These are phyloP conservation scores for Puccinia hordei DNA, from an alignment of 1,284 basidiomycete species.

Conservation along the genomic window DNA sequence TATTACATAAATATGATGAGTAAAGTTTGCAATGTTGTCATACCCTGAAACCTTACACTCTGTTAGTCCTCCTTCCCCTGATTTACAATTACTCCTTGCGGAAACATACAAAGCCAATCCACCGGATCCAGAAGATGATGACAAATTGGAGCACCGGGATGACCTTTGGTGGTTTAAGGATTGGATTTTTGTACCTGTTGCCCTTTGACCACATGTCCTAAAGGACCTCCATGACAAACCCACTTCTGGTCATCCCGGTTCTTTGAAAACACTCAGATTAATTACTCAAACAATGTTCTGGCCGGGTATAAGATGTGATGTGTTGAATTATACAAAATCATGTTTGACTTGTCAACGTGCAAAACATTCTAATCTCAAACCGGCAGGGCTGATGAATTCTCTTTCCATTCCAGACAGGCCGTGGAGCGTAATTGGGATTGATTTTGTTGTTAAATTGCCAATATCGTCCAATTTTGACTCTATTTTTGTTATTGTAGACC, in stretches of 20 bases:
- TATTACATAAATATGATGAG: too few species aligned
- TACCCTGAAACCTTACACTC: too few species aligned
- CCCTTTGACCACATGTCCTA: background rate
- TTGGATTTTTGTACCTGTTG: background rate
- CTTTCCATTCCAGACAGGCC: constrained; percentile 58
- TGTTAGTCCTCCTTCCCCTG: too few species aligned
- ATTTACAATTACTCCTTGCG: too few species aligned
- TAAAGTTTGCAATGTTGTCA: too few species aligned
- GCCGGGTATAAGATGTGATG: background rate
- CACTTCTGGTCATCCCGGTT: background rate
- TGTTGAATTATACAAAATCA: background rate
- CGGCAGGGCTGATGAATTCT: constrained; percentile 59
- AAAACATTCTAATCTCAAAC: background rate
- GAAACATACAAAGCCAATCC: too few species aligned
- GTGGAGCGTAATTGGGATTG: constrained; percentile 62
- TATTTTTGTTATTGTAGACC: constrained; percentile 59
- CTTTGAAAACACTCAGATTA: background rate
- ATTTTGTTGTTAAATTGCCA: constrained; percentile 63
- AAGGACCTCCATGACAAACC: background rate
- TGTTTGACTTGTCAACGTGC: constrained; percentile 14
- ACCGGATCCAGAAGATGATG: too few species aligned
- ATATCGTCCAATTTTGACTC: constrained; percentile 58
- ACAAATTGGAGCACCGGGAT: background rate
- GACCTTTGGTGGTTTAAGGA: background rate
- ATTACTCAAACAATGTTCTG: background rate